phyloP scores from a whole-genome alignment of 2,329 filamentous ascomycete species.

The Stemphylium vesicarium region DNA sequence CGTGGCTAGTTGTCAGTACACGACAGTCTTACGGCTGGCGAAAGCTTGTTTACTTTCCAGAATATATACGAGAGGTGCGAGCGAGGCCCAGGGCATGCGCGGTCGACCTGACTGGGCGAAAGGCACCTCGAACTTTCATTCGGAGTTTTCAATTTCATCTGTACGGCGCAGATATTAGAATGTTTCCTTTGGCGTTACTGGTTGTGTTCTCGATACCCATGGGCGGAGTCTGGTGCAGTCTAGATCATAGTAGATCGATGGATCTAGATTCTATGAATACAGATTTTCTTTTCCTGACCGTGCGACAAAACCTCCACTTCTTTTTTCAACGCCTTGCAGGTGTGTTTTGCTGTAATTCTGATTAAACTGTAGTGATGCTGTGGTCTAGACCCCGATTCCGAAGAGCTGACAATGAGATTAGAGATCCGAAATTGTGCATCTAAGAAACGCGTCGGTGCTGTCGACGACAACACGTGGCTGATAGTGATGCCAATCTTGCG shows the following conservation, averaged over 20 bases:
- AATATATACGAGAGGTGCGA: not conserved
- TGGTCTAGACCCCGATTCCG: too few species aligned
- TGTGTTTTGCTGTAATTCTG: not conserved
- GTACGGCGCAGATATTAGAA: too few species aligned
- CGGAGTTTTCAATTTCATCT: not conserved
- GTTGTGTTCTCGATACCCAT: slow-evolving; percentile 4
- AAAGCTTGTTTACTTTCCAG: not conserved
- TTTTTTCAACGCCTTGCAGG: not conserved
- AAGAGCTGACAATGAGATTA: too few species aligned
- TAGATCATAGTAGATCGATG: not conserved
- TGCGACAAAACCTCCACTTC: not conserved
- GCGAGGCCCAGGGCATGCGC: not conserved
- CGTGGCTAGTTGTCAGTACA: not conserved
- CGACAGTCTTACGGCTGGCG: not conserved
- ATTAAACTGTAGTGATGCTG: too few species aligned
- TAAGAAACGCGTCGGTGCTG: too few species aligned
- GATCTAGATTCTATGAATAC: not conserved
- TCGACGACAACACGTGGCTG: too few species aligned
- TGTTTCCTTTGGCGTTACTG: not conserved
- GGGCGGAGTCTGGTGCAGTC: not conserved
- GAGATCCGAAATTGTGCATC: too few species aligned
- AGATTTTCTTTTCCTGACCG: not conserved
- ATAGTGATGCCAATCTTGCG: too few species aligned
- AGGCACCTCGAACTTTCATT: not conserved
- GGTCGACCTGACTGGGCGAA: not conserved